Conservation (phyloP, 2,329 filamentous ascomycete genomes). For the Fusarium sororula region DNA sequence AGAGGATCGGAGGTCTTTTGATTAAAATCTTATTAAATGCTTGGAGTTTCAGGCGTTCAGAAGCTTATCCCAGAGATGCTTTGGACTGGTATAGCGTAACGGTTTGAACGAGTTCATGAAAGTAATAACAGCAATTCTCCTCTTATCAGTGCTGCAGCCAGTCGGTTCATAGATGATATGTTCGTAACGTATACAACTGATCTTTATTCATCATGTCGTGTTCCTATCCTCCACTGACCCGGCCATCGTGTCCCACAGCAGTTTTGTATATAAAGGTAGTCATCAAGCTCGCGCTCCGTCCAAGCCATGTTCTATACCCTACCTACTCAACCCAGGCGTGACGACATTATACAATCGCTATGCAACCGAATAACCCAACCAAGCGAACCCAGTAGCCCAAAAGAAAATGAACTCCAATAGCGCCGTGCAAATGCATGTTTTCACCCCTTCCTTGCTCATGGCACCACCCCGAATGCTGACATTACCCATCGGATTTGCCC, state of each 20-base stretch:
- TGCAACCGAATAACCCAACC: conserved; percentile 16
- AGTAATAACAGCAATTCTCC: neutral
- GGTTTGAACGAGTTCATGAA: conserved; percentile 4
- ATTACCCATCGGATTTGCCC: conserved; percentile 6
- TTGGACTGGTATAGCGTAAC: conserved; percentile 11
- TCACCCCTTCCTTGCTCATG: neutral
- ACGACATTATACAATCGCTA: conserved; percentile 36
- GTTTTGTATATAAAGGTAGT: conserved; percentile 35
- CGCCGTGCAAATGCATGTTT: conserved; percentile 38
- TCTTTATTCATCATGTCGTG: conserved; percentile 39
- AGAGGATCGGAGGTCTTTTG: neutral
- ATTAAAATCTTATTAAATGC: neutral
- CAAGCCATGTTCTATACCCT: conserved; percentile 34
- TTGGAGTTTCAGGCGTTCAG: conserved; percentile 12
- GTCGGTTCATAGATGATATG: neutral
- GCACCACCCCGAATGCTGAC: neutral
- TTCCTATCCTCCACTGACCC: conserved; percentile 29
- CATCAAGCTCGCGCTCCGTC: conserved; percentile 39
- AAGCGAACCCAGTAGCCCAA: neutral
- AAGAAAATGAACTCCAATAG: conserved; percentile 33
- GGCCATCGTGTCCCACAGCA: conserved; percentile 5
- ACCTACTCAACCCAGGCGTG: conserved; percentile 27
- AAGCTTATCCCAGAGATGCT: neutral
- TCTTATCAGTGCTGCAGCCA: neutral
- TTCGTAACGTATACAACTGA: conserved; percentile 25